These are phyloP conservation scores for Pythium aristosporum DNA, from an alignment of 352 stramenopile species.

Conservation along the genomic window DNA sequence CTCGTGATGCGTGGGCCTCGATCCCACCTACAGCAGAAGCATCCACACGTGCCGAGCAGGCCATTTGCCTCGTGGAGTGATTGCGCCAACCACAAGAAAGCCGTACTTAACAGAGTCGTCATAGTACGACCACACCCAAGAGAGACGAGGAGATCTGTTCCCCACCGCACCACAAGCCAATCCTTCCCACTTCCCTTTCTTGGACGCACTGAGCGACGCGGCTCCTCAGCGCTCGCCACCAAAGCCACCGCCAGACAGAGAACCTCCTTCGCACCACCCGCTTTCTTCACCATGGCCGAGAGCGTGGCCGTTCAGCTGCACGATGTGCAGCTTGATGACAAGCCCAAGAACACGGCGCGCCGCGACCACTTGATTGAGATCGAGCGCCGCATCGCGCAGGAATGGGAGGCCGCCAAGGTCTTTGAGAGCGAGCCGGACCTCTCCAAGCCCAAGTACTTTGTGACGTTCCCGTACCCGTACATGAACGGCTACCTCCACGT, in stretches of 20 bases:
- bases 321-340: constrained; percentile 72
- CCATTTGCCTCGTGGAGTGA: not conserved
- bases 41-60: no score
- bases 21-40: no score
- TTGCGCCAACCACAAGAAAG: constrained; percentile 29
- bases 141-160: not conserved
- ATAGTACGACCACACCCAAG: constrained; percentile 6
- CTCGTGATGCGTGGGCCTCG: not conserved
- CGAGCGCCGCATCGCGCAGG: constrained; percentile 88
- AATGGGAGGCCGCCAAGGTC: constrained; percentile 87
- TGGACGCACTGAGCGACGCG: constrained; percentile 24
- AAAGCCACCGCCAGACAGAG: not conserved
- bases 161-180: constrained; percentile 12
- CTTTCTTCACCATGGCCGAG: constrained; percentile 32
- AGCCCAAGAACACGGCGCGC: constrained; percentile 68
- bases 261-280: not conserved
- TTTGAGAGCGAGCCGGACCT: constrained; percentile 88
- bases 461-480: constrained; percentile 99
- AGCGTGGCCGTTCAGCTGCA: constrained; percentile 81
- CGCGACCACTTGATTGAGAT: constrained; percentile 91
- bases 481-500: constrained; percentile 99
- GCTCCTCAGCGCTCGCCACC: constrained; percentile 9
- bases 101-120: constrained; percentile 16
- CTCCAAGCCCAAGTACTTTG: constrained; percentile 95
- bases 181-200: constrained; percentile 11